Evolutionary conservation across 2,329 filamentous ascomycete species (phyloP).

Genomic region (Sclerotinia borealis): DNA sequence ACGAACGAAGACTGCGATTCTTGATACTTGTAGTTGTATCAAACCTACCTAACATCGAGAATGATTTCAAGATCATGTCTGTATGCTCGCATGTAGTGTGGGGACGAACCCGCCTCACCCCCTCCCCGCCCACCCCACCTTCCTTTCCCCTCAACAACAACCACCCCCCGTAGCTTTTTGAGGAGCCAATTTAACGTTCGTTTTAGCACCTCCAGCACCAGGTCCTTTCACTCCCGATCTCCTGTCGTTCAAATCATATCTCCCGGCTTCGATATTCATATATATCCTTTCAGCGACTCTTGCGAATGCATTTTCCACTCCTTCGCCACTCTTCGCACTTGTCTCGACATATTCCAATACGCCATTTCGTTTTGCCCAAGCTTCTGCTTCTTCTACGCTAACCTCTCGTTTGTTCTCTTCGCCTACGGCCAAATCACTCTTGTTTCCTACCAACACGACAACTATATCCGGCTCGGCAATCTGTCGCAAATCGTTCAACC

Average conservation of each 20-base stretch:
- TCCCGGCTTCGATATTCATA: slow-evolving; percentile 87
- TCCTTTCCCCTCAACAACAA: slow-evolving; percentile 21
- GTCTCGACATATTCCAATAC: slow-evolving; percentile 95
- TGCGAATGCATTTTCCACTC: slow-evolving; percentile 88
- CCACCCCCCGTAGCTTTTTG: slow-evolving; percentile 24
- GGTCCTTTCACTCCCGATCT: slow-evolving; percentile 83
- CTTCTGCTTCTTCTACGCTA: slow-evolving; percentile 73
- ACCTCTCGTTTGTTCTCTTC: slow-evolving; percentile 69
- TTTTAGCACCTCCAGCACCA: slow-evolving; percentile 40
- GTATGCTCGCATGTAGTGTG: neutral
- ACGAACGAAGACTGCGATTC: neutral
- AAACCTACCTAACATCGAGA: neutral
- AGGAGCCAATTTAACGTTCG: slow-evolving; percentile 40
- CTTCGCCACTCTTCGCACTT: slow-evolving; percentile 89
- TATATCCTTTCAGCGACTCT: slow-evolving; percentile 94
- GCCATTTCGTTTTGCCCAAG: slow-evolving; percentile 80
- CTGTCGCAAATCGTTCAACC: slow-evolving; percentile 88
- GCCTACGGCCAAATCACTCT: slow-evolving; percentile 66
- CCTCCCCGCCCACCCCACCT: neutral
- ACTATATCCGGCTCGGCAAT: slow-evolving; percentile 96
- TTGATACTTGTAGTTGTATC: neutral
- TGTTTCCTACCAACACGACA: slow-evolving; percentile 92
- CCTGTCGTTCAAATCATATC: slow-evolving; percentile 87
- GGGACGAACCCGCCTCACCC: neutral
- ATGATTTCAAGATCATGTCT: neutral